Conservation (phyloP, 441 rosid species). For the Hypseocharis bilobata region DNA sequence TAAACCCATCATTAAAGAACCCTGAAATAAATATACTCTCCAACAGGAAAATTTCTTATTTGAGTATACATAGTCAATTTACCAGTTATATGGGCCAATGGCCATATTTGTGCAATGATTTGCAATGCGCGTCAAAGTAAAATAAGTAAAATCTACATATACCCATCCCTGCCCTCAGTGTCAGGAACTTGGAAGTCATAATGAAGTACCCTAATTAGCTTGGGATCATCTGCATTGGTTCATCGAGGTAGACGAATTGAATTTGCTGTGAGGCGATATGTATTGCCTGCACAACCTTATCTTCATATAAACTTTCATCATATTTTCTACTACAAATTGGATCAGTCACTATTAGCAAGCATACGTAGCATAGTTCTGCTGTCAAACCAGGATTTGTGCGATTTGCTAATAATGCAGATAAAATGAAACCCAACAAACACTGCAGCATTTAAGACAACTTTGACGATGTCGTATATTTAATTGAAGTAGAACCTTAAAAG, state of each 20-base stretch:
- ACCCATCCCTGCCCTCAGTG: not conserved
- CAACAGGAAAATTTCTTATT: not conserved
- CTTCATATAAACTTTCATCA: not conserved
- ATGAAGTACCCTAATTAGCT: not conserved
- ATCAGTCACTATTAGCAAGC: not conserved
- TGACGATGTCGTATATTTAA: not conserved
- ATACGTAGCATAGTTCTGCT: not conserved
- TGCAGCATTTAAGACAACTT: not conserved
- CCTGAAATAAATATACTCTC: no score
- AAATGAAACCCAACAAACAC: not conserved
- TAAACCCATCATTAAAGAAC: not conserved
- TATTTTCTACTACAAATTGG: not conserved
- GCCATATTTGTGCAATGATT: no score
- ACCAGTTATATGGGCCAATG: not conserved
- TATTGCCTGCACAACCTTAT: not conserved
- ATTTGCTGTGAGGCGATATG: not conserved
- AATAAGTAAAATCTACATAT: not conserved
- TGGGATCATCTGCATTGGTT: no score
- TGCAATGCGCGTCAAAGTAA: no score
- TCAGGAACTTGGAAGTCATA: not conserved
- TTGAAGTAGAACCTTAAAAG: not conserved
- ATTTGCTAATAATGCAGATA: not conserved
- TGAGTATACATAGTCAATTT: not conserved
- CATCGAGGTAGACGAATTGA: no score
- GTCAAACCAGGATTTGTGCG: not conserved